Evolutionary conservation across 1,139 yeast genomes (phyloP), one percentile per base, ranked within the genome.

Genomic region (Hyphopichia buzzinii): DNA sequence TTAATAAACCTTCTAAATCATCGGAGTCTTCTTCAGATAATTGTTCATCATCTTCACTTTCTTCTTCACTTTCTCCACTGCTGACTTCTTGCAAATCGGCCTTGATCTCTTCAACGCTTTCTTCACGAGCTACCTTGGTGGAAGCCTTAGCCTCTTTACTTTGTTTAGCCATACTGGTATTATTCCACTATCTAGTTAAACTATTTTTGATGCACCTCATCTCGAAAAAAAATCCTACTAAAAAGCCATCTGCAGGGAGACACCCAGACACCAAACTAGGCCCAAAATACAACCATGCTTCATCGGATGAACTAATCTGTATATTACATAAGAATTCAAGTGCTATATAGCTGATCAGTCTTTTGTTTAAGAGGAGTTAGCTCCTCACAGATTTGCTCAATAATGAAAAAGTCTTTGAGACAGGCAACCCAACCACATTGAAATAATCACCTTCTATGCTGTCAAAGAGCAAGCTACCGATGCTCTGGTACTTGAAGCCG

Each of bases 371-470:
- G n/a, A n/a, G n/a, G n/a, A n/a, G n/a, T n/a, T n/a, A n/a, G n/a
- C n/a, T n/a, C n/a, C n/a, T n/a, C n/a, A n/a, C n/a, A n/a, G n/a
- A n/a, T n/a, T n/a, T n/a, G n/a, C n/a, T n/a, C n/a, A n/a, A n/a
- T 43, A 76, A 54, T 33, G 57, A 49, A 52, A 74, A 75, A 0
- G 92, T 79, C 24, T 63, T 67, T 38, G 72, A 69, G 17, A 80
- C 77, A 0, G 98, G 97, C 39, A 92, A 62, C 0, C 98, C 98
- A 7, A 92, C 92, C n/a, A 88, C 85, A 54, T 88, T 90, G 57
- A 73, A 81, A 52, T 77, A 87, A 54, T 90, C 97, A 1, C 98
- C 98, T 2, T 69, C 68, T 12, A 89, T 74, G 13, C 63, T 59
- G 27, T 69, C 62, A 45, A 92, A 77, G 41, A 92, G 61, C 31